These are phyloP conservation scores for Penicillium palitans DNA, from an alignment of 2,329 filamentous ascomycete genomes.

Conservation along the genomic window DNA sequence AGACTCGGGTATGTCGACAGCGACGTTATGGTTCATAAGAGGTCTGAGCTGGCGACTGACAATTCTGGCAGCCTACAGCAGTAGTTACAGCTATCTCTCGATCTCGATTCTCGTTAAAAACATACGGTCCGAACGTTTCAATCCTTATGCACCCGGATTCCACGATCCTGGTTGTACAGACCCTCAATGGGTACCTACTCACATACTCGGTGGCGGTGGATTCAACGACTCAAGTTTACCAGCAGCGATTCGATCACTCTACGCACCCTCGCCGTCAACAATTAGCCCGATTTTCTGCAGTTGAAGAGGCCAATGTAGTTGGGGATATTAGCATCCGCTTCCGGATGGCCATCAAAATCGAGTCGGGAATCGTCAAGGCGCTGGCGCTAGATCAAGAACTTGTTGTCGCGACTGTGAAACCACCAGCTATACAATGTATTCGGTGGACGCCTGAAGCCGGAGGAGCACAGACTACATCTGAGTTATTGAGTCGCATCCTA, in stretches of 20 bases:
- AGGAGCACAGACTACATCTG: conserved; percentile 84
- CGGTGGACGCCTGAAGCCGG: conserved; percentile 83
- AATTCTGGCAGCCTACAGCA: conserved; percentile 69
- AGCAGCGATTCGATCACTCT: conserved; percentile 67
- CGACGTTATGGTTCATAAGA: conserved; percentile 4
- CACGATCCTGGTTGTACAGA: conserved; percentile 87
- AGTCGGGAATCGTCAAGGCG: conserved; percentile 86
- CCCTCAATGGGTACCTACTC: conserved; percentile 80
- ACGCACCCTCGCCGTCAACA: conserved; percentile 49
- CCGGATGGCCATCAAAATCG: conserved; percentile 96
- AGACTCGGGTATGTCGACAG: conserved; percentile 70
- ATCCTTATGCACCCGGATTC: conserved; percentile 88
- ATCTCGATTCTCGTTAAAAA: conserved; percentile 73
- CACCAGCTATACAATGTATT: conserved; percentile 94
- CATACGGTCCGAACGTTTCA: conserved; percentile 82
- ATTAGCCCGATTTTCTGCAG: conserved; percentile 58
- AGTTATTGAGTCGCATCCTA: conserved; percentile 81
- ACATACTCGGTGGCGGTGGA: conserved; percentile 92
- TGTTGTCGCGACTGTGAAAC: conserved; percentile 85
- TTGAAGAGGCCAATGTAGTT: conserved; percentile 79
- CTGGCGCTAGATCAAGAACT: conserved; percentile 90
- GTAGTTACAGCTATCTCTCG: conserved; percentile 82
- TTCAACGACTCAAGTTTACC: conserved; percentile 78
- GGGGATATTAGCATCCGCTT: conserved; percentile 88
- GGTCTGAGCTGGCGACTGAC: conserved; percentile 25